Evolutionary conservation across 352 stramenopile genomes (phyloP).

Genomic region (Phytophthora vignae): DNA sequence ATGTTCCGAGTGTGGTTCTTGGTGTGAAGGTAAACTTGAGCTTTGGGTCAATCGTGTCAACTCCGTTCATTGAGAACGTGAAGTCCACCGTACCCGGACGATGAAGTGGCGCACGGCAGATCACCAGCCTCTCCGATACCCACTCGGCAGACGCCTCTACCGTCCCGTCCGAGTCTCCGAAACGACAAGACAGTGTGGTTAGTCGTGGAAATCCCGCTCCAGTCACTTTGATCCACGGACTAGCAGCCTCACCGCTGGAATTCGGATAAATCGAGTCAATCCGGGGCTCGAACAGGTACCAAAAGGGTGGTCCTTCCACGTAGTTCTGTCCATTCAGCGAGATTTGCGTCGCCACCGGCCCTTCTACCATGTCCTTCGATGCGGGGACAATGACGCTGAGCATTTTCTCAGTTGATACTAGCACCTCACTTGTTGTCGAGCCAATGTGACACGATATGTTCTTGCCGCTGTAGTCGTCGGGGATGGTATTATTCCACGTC

Average conservation of each 20-base stretch:
- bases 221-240: conserved; percentile 28
- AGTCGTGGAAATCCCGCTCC: conserved; percentile 45
- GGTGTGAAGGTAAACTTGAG: conserved; percentile 43
- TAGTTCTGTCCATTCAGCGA: conserved; percentile 57
- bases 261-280: conserved; percentile 37
- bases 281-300: conserved; percentile 45
- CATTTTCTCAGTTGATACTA: conserved; percentile 1
- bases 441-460: conserved; percentile 37
- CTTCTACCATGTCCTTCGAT: not conserved
- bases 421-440: conserved; percentile 12
- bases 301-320: conserved; percentile 43
- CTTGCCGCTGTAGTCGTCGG: conserved; percentile 3
- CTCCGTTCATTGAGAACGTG: conserved; percentile 61
- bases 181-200: conserved; percentile 49
- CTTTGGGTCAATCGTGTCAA: conserved; percentile 47
- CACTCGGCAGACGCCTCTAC: conserved; percentile 28
- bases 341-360: conserved; percentile 25
- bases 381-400: conserved; percentile 21
- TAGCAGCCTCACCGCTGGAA: conserved; percentile 21
- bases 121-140: conserved; percentile 33
- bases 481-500: conserved; percentile 16
- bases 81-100: conserved; percentile 31
- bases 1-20: conserved; percentile 11
- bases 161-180: conserved; percentile 32
- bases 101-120: conserved; percentile 43